phyloP scores from a whole-genome alignment of 2,329 filamentous ascomycete species.

The Scopulariopsis brevicaulis region DNA sequence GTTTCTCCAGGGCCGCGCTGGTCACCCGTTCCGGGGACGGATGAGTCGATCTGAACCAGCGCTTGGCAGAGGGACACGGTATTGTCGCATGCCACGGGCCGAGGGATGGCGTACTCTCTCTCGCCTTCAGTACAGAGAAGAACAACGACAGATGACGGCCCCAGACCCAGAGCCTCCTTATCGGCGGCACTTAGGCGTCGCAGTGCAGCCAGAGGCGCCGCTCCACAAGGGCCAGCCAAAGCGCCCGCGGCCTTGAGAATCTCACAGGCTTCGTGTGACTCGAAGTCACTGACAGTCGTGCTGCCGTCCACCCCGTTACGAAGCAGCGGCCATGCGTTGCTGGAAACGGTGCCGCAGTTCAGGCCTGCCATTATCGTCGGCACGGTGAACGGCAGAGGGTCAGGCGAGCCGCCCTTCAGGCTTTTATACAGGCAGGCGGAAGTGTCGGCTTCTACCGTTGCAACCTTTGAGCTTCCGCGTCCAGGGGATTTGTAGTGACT shows the following conservation, averaged over 20 bases:
- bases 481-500: constrained; percentile 46
- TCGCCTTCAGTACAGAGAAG: constrained; percentile 56
- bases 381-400: constrained; percentile 35
- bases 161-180: constrained; percentile 22
- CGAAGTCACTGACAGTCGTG: constrained; percentile 47
- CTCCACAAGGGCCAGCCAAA: constrained; percentile 51
- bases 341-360: constrained; percentile 60
- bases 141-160: constrained; percentile 44
- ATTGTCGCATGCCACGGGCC: constrained; percentile 27
- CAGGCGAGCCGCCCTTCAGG: constrained; percentile 32
- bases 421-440: constrained; percentile 47
- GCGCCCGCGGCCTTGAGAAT: constrained; percentile 37
- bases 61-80: constrained; percentile 27
- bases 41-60: constrained; percentile 36
- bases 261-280: constrained; percentile 47
- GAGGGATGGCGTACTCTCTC: constrained; percentile 37
- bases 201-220: constrained; percentile 45
- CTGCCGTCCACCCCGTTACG: constrained; percentile 46
- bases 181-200: constrained; percentile 27
- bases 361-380: constrained; percentile 65
- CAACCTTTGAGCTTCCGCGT: constrained; percentile 23
- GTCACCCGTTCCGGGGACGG: constrained; percentile 29
- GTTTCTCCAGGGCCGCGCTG: constrained; percentile 31
- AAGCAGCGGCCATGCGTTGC: constrained; percentile 52
- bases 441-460: constrained; percentile 60